A percentile compares a stretch with the other conserved stretches of the same genome.
Conservation (phyloP, 2,329 filamentous ascomycete species). For the Diaporthe vexans region DNA sequence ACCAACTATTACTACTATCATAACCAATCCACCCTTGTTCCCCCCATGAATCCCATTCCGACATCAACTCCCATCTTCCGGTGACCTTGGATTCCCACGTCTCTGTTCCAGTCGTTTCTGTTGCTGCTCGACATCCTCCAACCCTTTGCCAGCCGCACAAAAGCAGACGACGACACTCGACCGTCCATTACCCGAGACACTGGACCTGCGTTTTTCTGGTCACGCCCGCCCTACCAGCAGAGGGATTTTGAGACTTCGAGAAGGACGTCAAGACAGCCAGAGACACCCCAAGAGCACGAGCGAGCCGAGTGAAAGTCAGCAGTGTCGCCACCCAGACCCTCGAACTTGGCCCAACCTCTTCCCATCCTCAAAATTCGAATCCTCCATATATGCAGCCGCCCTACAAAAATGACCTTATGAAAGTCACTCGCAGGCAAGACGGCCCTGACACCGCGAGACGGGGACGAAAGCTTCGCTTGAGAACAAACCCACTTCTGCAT, state of each 20-base stretch:
- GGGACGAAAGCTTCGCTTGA: slow-evolving; percentile 27
- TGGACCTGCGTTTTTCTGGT: background rate
- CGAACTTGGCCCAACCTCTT: background rate
- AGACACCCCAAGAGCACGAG: background rate
- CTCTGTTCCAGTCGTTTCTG: slow-evolving; percentile 14
- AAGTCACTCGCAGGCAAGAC: slow-evolving; percentile 29
- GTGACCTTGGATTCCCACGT: slow-evolving; percentile 20
- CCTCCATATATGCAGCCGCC: slow-evolving; percentile 15
- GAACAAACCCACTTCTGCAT: slow-evolving; percentile 34
- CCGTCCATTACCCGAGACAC: slow-evolving; percentile 7
- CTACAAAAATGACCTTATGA: slow-evolving; percentile 38
- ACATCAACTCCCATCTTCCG: slow-evolving; percentile 25
- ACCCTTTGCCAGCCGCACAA: background rate
- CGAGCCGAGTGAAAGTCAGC: slow-evolving; percentile 12
- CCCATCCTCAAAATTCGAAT: background rate
- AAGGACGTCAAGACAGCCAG: background rate
- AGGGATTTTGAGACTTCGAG: background rate
- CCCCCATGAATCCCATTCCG: slow-evolving; percentile 32
- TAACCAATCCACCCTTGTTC: slow-evolving; percentile 28
- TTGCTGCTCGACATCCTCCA: slow-evolving; percentile 11
- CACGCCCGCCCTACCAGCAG: slow-evolving; percentile 1
- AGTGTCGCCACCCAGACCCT: background rate
- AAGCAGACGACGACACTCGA: background rate
- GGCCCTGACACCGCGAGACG: slow-evolving; percentile 35
- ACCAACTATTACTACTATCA: slow-evolving; percentile 32